phyloP scores from a whole-genome alignment of 768 basidiomycete species.

The Hebeloma cylindrosporum region DNA sequence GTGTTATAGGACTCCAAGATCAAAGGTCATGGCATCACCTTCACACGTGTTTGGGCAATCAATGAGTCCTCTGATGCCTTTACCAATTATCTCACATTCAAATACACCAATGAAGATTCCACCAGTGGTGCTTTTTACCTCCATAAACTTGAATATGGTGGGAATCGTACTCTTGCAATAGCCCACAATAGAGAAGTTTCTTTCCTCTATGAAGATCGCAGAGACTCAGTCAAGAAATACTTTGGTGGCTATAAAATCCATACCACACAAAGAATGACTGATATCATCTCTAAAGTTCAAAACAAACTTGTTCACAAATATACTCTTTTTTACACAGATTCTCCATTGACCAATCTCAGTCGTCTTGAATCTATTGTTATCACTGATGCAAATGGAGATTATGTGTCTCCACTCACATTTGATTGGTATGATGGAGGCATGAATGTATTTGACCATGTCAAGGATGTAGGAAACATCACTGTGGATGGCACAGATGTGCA shows the following conservation, averaged over 20 bases:
- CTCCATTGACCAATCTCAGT: neutral
- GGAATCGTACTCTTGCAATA: neutral
- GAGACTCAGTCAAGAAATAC: neutral
- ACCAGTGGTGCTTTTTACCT: neutral
- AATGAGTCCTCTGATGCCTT: neutral
- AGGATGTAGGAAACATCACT: neutral
- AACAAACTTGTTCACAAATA: neutral
- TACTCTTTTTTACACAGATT: neutral
- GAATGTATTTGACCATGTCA: neutral
- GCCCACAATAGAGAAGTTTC: neutral
- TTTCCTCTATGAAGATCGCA: neutral
- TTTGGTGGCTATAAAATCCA: neutral
- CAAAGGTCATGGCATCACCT: neutral
- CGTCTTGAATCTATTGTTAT: neutral
- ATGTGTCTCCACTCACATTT: neutral
- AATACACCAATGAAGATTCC: neutral
- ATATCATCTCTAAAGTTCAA: neutral
- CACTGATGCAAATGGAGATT: neutral
- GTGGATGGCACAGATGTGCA: neutral
- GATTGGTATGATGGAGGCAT: neutral
- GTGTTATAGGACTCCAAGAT: conserved; percentile 1
- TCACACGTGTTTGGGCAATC: conserved; percentile 3
- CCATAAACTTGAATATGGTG: neutral
- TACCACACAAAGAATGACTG: neutral
- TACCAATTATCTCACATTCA: neutral